phyloP scores from a whole-genome alignment of 495 filamentous ascomycete genomes.

The Aspergillus wentii region DNA sequence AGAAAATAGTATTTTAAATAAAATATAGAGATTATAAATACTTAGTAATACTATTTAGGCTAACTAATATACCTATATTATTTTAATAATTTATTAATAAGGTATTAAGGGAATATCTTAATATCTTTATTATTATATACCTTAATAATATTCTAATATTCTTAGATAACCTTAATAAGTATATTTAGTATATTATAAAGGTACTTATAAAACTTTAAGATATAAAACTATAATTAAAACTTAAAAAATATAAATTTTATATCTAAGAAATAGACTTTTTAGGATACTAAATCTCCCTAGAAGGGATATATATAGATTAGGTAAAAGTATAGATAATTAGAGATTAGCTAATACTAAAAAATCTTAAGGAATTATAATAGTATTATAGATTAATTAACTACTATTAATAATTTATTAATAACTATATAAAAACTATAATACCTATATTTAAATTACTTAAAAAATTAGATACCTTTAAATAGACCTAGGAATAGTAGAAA shows the following conservation, averaged over 20 bases:
- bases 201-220: constrained; percentile 6
- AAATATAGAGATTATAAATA: constrained; percentile 13
- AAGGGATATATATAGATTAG: constrained; percentile 5
- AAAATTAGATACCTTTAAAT: constrained; percentile 8
- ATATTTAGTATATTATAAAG: constrained; percentile 5
- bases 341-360: constrained; percentile 2
- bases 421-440: constrained; percentile 1
- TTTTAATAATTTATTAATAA: constrained; percentile 12
- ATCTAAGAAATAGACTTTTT: constrained; percentile 4
- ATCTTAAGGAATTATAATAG: constrained; percentile 6
- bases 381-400: constrained; percentile 11
- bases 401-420: constrained; percentile 7
- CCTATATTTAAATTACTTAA: constrained; percentile 2
- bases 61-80: constrained; percentile 9
- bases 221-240: constrained; percentile 3
- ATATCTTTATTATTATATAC: constrained; percentile 12
- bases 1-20: constrained; percentile 13
- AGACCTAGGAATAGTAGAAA: not conserved
- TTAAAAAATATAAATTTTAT: constrained; percentile 13
- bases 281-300: constrained; percentile 3
- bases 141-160: constrained; percentile 12
- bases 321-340: constrained; percentile 9
- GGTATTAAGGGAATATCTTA: constrained; percentile 5
- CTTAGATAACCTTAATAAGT: constrained; percentile 5
- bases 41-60: constrained; percentile 9